These are phyloP conservation scores for Ogataea nakhonphanomensis DNA, from an alignment of 805 yeast genomes.

Conservation along the genomic window DNA sequence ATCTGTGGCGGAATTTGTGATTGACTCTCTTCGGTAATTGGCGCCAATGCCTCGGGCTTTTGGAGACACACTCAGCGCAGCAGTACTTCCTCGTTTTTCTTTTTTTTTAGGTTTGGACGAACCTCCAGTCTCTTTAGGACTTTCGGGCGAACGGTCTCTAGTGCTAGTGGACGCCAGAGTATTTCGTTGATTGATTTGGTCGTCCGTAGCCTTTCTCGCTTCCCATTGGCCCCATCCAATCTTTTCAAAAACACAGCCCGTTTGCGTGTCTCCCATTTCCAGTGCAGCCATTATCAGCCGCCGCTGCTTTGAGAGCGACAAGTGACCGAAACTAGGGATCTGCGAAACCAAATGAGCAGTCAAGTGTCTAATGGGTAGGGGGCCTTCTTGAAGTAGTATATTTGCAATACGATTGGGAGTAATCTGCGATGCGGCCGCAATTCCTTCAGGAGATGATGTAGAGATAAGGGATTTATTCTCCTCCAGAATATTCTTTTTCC, in stretches of 20 bases:
- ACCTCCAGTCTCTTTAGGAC: conserved; percentile 14
- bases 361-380: conserved; percentile 85
- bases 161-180: conserved; percentile 15
- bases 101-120: conserved; percentile 6
- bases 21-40: conserved; percentile 46
- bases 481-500: conserved; percentile 18
- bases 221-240: conserved; percentile 99
- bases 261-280: conserved; percentile 63
- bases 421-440: conserved; percentile 81
- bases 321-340: conserved; percentile 73
- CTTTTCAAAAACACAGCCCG: conserved; percentile 75
- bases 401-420: conserved; percentile 76
- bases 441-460: conserved; percentile 83
- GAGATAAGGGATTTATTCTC: conserved; percentile 41
- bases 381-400: conserved; percentile 70
- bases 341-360: conserved; percentile 73
- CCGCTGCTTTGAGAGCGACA: conserved; percentile 84
- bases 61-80: conserved; percentile 22
- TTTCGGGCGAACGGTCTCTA: conserved; percentile 17
- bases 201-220: conserved; percentile 47
- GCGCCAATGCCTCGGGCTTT: conserved; percentile 7
- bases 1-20: conserved; percentile 43
- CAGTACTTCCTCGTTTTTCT: conserved; percentile 13
- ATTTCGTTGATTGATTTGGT: conserved; percentile 24
- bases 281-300: conserved; percentile 85